phyloP scores from a whole-genome alignment of 306 rosid species.

The Cicer pinnatifidum region DNA sequence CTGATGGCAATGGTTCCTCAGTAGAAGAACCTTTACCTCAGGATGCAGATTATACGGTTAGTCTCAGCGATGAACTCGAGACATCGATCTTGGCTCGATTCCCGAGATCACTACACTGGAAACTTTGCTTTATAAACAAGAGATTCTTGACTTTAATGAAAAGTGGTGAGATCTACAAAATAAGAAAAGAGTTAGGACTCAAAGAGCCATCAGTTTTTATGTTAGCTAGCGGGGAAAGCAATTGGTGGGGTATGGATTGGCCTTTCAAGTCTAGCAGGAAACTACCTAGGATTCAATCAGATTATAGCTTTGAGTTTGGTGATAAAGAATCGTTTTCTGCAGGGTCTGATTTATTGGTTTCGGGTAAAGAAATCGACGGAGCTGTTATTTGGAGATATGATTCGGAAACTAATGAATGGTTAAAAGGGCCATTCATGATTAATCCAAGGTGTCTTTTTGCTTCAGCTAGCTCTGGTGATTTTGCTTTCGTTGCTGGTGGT shows the following conservation, averaged over 20 bases:
- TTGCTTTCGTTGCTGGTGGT: conserved; percentile 82
- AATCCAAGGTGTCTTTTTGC: conserved; percentile 77
- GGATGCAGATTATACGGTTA: conserved; percentile 79
- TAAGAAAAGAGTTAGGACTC: conserved; percentile 61
- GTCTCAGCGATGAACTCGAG: conserved; percentile 75
- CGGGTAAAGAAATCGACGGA: conserved; percentile 68
- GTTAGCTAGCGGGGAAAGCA: conserved; percentile 66
- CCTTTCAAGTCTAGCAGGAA: conserved; percentile 54
- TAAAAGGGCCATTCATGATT: conserved; percentile 74
- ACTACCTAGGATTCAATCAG: conserved; percentile 70
- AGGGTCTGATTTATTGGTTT: conserved; percentile 77
- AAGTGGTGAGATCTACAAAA: conserved; percentile 68
- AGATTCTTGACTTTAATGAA: conserved; percentile 53
- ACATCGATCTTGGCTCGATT: conserved; percentile 69
- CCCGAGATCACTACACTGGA: conserved; percentile 73
- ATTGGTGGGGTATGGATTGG: conserved; percentile 76
- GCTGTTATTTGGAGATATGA: conserved; percentile 68
- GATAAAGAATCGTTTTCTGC: conserved; percentile 82
- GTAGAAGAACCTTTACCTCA: conserved; percentile 56
- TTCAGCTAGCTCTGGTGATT: conserved; percentile 67
- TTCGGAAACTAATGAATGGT: conserved; percentile 59
- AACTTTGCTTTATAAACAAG: conserved; percentile 60
- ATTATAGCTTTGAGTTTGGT: conserved; percentile 51
- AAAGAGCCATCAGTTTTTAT: conserved; percentile 76
- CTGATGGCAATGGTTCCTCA: conserved; percentile 54